Evolutionary conservation across 805 yeast species (phyloP), one percentile per base, ranked within the genome.

Genomic region (Schizosaccharomyces cryophilus): DNA sequence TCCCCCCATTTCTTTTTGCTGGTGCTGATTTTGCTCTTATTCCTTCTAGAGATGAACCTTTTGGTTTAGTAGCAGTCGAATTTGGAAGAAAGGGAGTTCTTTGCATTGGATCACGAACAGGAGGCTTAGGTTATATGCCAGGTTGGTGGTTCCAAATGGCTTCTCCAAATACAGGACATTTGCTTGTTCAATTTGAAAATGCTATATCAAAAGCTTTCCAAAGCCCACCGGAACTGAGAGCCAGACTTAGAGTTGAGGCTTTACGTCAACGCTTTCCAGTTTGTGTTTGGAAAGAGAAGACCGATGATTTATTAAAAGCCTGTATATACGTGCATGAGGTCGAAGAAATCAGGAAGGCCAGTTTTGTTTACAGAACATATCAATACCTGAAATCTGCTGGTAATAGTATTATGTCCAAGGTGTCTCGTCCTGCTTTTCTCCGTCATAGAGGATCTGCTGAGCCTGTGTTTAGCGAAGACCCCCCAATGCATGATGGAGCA

Each of bases 1-100:
- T 59, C n/a, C 60, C 60, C 15, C 60, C 60, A 13, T 59, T 40
- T 21, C 26, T 59, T 21, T 59, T 59, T 19, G 38, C 54, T 19
- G 60, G 60, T 40, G 54, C 60, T 6, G 60, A 59, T n/a, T 59
- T 59, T 26, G 60, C 60, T 19, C 30, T 59, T 9, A 59, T 59
- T 17, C 60, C 60, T 40, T 59, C 60, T 6, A 42, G 60, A 29
- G 60, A 59, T 59, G 60, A 59, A 17, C 60, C 60, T 0, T 59
- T 59, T 42, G 60, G 60, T 1, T 42, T 59, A 5, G 60, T 59
- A n/a, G 60, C 60, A n/a, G 60, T 59, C 60, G 60, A 59, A 51
- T 59, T 59, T 21, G 60, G 60, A 31, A 42, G 60, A 19, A 59
- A 59, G 42, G 60, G 60, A 21, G 60, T 42, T 59, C 60, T 59